A percentile compares a stretch with the other conserved stretches of the same genome.
phyloP scores from a whole-genome alignment of 1,139 yeast species.

The Nakaseomyces sp. region DNA sequence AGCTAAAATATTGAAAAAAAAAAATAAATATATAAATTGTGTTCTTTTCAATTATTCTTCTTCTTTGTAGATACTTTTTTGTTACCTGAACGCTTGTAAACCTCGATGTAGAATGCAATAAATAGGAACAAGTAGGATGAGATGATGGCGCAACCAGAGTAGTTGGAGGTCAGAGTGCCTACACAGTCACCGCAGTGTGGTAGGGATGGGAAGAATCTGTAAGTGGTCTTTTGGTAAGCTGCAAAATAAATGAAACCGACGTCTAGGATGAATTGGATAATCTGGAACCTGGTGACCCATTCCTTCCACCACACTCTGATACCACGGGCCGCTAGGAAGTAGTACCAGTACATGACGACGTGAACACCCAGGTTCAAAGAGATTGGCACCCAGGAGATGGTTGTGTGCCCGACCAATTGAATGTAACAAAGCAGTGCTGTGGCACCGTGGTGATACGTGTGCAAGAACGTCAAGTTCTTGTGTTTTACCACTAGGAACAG shows the following conservation, averaged over 20 bases:
- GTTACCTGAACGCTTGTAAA: slow-evolving; percentile 36
- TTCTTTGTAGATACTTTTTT: neutral
- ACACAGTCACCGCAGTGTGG: slow-evolving; percentile 69
- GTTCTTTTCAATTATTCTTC: neutral
- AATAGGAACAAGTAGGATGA: slow-evolving; percentile 66
- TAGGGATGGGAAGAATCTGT: slow-evolving; percentile 32
- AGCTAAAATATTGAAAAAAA: too few species aligned
- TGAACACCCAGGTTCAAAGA: slow-evolving; percentile 68
- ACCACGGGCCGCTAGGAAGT: slow-evolving; percentile 74
- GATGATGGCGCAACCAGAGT: slow-evolving; percentile 63
- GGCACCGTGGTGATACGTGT: slow-evolving; percentile 81
- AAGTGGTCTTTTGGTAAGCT: slow-evolving; percentile 45
- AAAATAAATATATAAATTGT: too few species aligned
- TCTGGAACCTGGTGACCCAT: slow-evolving; percentile 81
- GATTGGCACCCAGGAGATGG: slow-evolving; percentile 77
- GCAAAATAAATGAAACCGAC: slow-evolving; percentile 71
- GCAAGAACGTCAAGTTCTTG: slow-evolving; percentile 65
- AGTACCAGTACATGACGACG: slow-evolving; percentile 79
- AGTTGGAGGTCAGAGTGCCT: slow-evolving; percentile 65
- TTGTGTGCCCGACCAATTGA: slow-evolving; percentile 64
- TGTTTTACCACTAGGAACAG: slow-evolving; percentile 66
- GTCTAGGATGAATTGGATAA: slow-evolving; percentile 66
- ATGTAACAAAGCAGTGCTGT: slow-evolving; percentile 76
- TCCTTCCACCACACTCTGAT: slow-evolving; percentile 88
- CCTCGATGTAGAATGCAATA: slow-evolving; percentile 70